These are phyloP conservation scores for Maudiozyma saulgeensis DNA, from an alignment of 805 yeast species.

Conservation along the genomic window DNA sequence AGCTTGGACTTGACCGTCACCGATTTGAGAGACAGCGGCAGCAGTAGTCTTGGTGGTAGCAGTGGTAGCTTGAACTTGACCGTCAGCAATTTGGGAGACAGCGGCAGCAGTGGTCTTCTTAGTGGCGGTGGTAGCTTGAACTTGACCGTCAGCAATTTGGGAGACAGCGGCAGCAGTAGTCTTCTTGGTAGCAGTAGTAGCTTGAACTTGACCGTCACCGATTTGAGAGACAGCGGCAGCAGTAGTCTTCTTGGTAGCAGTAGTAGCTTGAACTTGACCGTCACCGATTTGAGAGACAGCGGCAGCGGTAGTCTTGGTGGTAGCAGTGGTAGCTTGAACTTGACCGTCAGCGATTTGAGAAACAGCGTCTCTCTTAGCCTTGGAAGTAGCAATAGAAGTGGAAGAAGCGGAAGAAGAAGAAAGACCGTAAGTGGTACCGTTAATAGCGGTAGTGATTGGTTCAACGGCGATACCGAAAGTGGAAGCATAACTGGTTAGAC, in stretches of 20 bases:
- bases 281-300: constrained; percentile 18
- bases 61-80: constrained; percentile 15
- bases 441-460: constrained; percentile 33
- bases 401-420: constrained; percentile 14
- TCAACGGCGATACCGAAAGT: constrained; percentile 34
- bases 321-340: constrained; percentile 21
- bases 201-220: constrained; percentile 48
- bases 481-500: constrained; percentile 27
- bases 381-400: not conserved
- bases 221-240: constrained; percentile 44
- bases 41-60: constrained; percentile 20
- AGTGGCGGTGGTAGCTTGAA: constrained; percentile 26
- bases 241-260: constrained; percentile 15
- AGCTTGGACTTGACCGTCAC: constrained; percentile 24
- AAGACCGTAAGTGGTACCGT: constrained; percentile 35
- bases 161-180: constrained; percentile 36
- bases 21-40: constrained; percentile 30
- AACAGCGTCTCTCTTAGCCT: constrained; percentile 21
- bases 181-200: constrained; percentile 28
- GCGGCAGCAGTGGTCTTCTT: constrained; percentile 33
- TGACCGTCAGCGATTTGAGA: constrained; percentile 13
- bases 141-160: constrained; percentile 50
- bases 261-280: constrained; percentile 18
- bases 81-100: constrained; percentile 2
- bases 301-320: constrained; percentile 19